These are phyloP conservation scores for Aspergillus puulaauensis DNA, from an alignment of 2,329 filamentous ascomycete species.

Conservation along the genomic window DNA sequence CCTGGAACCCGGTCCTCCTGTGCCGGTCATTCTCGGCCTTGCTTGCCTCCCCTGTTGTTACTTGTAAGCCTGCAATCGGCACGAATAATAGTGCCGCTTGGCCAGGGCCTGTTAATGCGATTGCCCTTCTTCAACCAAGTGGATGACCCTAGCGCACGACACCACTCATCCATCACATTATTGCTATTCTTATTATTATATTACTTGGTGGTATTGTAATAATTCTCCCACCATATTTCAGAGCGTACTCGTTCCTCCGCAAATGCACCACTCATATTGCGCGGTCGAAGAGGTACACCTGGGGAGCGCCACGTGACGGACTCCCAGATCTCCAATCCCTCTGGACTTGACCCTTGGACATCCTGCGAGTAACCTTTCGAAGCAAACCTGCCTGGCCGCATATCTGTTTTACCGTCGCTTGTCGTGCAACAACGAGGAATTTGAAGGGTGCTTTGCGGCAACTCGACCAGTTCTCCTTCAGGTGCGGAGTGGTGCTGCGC, in stretches of 20 bases:
- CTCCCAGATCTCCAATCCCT: conserved; percentile 6
- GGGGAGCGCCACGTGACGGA: conserved; percentile 15
- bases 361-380: conserved; percentile 12
- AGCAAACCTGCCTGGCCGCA: conserved; percentile 10
- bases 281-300: conserved; percentile 1
- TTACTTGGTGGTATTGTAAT: not conserved
- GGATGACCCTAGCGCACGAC: too few species aligned
- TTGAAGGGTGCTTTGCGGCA: conserved; percentile 11
- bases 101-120: not conserved
- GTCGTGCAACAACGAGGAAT: conserved; percentile 6
- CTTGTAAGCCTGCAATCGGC: conserved; percentile 1
- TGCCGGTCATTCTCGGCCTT: not conserved
- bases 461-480: conserved; percentile 8
- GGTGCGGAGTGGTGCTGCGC: conserved; percentile 16
- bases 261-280: conserved; percentile 2
- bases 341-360: conserved; percentile 5
- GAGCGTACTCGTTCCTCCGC: not conserved
- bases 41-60: not conserved
- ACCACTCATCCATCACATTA: not conserved
- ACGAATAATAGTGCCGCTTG: not conserved
- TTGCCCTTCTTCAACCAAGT: too few species aligned
- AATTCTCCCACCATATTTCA: not conserved
- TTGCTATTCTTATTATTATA: not conserved
- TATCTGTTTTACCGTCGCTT: conserved; percentile 10
- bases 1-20: not conserved